A percentile compares a stretch with the other conserved stretches of the same genome.
Evolutionary conservation across 106 monocot species (phyloP).

Genomic region (Amphibolis antarctica): DNA sequence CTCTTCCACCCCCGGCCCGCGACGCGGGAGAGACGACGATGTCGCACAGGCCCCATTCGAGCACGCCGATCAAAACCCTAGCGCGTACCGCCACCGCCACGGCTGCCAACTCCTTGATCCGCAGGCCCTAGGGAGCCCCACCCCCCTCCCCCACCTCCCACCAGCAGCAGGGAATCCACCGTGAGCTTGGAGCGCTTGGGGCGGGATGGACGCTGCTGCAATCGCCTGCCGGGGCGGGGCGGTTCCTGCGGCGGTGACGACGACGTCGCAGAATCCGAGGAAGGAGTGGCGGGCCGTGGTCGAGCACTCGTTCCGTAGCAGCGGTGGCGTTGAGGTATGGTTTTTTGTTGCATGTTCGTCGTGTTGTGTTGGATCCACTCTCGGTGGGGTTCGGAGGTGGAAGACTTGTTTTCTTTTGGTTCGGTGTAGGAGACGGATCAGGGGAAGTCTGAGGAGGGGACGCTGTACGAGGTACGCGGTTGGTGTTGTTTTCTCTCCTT

Average conservation of each 20-base stretch:
- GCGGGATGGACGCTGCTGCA: neutral
- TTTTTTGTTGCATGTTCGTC: neutral
- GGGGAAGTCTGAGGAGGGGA: slow-evolving; percentile 21
- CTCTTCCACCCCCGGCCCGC: too few species aligned
- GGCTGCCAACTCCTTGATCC: too few species aligned
- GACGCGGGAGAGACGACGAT: too few species aligned
- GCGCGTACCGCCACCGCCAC: too few species aligned
- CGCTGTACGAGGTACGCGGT: slow-evolving; percentile 21
- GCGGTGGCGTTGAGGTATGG: slow-evolving; percentile 3
- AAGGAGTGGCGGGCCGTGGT: slow-evolving; percentile 30
- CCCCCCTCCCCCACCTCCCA: too few species aligned
- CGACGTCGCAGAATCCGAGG: slow-evolving; percentile 7
- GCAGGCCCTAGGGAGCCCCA: too few species aligned
- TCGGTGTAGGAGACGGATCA: slow-evolving; percentile 17
- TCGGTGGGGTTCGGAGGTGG: neutral
- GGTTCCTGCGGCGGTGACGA: slow-evolving; percentile 7
- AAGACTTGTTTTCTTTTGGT: neutral
- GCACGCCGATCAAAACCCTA: too few species aligned
- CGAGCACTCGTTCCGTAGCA: slow-evolving; percentile 15
- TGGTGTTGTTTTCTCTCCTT: neutral
- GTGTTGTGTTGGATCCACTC: neutral
- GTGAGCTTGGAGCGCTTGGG: too few species aligned
- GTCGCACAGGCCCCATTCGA: too few species aligned
- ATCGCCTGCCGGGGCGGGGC: slow-evolving; percentile 7
- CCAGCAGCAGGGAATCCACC: too few species aligned